Evolutionary conservation across 1,284 basidiomycete species (phyloP), one percentile per base, ranked within the genome.

Genomic region (Malassezia obtusa): DNA sequence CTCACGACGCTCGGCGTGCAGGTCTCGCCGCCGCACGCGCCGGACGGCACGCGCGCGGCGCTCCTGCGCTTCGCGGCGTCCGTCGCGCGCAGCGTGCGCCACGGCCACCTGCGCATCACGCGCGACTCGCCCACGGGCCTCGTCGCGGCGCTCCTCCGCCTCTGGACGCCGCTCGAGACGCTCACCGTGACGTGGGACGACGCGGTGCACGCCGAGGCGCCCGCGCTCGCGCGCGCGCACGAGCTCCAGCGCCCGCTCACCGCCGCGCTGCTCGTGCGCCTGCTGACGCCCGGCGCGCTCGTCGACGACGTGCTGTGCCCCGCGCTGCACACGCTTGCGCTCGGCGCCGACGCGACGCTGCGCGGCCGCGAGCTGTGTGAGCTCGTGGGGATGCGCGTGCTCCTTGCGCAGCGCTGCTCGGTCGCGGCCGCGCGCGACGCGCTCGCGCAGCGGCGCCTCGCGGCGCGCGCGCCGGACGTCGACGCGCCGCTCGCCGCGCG

Each of bases 331-430:
- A 25, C 15, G 14, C 48, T 56, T 12, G 12, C 17, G 14, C 11
- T 50, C 38, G 39, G 22, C n/a, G 17, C 21, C 31, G 53, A 50
- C 22, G 30, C 35, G 10, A 35, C 43, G 4, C 15, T 56, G 31
- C 48, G 49, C 12, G 53, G 53, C 28, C 41, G 48, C 28, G 53
- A 56, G 38, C 44, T 56, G 9, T 15, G 36, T 14, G 46, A 56
- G 28, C 22, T 50, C 28, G 53, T 56, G n/a, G 28, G 30, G 2
- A n/a, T 45, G 14, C 52, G 52, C 35, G 15, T 28, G 17, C 22
- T 41, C 15, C 25, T 54, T 3, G 31, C 46, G 5, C 21, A 30
- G 30, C 31, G 45, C 19, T 39, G 45, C n/a, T 31, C 41, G 11
- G 32, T 41, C 11, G 32, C 10, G 0, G 31, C 39, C 17, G 49